Base-by-base conservation (phyloP, 768 basidiomycete genomes). In the Gymnopilus junonius region DNA sequence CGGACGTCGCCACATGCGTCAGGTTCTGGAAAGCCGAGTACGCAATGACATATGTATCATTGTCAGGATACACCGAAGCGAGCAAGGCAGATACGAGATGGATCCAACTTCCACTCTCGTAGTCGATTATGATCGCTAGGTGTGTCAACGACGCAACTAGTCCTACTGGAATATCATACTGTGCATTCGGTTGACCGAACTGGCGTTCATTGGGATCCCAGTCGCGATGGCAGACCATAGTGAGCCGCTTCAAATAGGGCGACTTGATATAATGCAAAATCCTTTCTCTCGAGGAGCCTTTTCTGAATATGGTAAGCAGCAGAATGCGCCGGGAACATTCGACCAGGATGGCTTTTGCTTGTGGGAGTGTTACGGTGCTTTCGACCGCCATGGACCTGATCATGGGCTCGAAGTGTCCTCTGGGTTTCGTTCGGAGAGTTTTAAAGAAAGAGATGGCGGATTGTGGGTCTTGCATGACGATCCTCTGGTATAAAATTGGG, bases 111-210 rank as follows among this genome's bases (percentile, higher is more conserved):
- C 50, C 50, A 29, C 5, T 14, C 11, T 27, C 17, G 21, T 55
- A 53, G 21, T 61, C 59, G n/a, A 53, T 53, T 27, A 74, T 66
- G 39, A 75, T 67, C 39, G 68, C 61, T 0, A 75, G 65, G 63
- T 74, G 75, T 10, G 75, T 73, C 11, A 76, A 32, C 2, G 65
- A n/a, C n/a, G n/a, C n/a, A n/a, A n/a, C n/a, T n/a, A n/a, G n/a
- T n/a, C n/a, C n/a, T n/a, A n/a, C n/a, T n/a, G n/a, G n/a, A n/a
- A n/a, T n/a, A n/a, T n/a, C n/a, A n/a, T n/a, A n/a, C n/a, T n/a
- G n/a, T n/a, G n/a, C n/a, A n/a, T n/a, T n/a, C n/a, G n/a, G n/a
- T n/a, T n/a, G n/a, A n/a, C n/a, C n/a, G n/a, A n/a, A n/a, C n/a
- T n/a, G n/a, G n/a, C n/a, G n/a, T n/a, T n/a, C n/a, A n/a, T n/a